These are phyloP conservation scores for Bretschneidera sinensis DNA, from an alignment of 345 rosid genomes.

Conservation along the genomic window DNA sequence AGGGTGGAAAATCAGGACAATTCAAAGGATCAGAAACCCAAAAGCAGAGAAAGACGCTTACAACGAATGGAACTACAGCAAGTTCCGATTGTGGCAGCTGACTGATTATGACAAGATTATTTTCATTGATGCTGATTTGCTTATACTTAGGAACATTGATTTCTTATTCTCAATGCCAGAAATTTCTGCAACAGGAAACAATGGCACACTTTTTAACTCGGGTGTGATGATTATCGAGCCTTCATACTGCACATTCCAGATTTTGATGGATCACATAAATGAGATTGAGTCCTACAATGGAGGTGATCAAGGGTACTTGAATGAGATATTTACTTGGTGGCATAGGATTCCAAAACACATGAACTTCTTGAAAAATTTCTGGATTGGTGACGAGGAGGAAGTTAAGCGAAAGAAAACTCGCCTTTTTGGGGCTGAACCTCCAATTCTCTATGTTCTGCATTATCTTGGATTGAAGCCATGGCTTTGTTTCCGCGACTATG, in stretches of 20 bases:
- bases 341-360: conserved; percentile 81
- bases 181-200: conserved; percentile 82
- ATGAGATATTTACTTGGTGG: conserved; percentile 98
- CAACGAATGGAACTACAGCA: conserved; percentile 99
- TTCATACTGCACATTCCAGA: conserved; percentile 74
- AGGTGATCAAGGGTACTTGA: conserved; percentile 86
- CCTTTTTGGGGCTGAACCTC: conserved; percentile 83
- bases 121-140: conserved; percentile 87
- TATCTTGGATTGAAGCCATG: conserved; percentile 89
- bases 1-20: conserved; percentile 84
- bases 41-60: conserved; percentile 95
- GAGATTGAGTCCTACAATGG: conserved; percentile 88
- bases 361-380: conserved; percentile 86
- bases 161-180: conserved; percentile 87
- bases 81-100: conserved; percentile 90
- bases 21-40: conserved; percentile 86
- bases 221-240: conserved; percentile 93
- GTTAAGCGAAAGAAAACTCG: conserved; percentile 60
- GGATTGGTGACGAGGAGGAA: conserved; percentile 79
- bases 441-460: conserved; percentile 82
- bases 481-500: conserved; percentile 88
- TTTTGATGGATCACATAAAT: conserved; percentile 77
- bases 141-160: conserved; percentile 81
- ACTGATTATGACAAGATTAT: conserved; percentile 90
- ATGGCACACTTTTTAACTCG: conserved; percentile 77